These are phyloP conservation scores for Arthrobotrys conoides DNA, from an alignment of 2,329 filamentous ascomycete species.

Conservation along the genomic window DNA sequence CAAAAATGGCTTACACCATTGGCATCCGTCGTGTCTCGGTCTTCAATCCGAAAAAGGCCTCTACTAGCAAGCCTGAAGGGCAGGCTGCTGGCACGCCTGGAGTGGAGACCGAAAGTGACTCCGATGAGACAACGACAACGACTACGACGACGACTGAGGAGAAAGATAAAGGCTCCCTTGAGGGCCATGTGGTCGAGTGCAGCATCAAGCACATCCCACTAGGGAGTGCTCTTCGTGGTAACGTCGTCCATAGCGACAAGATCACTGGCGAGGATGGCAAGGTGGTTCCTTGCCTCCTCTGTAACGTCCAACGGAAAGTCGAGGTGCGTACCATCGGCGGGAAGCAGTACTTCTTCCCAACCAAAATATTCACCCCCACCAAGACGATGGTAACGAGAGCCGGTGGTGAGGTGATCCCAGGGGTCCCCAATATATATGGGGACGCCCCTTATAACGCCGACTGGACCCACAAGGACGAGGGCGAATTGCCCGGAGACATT, in stretches of 20 bases:
- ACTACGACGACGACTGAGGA: background rate
- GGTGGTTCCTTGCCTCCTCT: conserved; percentile 1
- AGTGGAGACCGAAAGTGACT: background rate
- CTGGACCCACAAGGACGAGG: conserved; percentile 11
- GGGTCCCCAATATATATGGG: conserved; percentile 19
- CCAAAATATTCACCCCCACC: background rate
- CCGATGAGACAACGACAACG: background rate
- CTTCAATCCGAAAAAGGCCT: background rate
- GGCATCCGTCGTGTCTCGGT: conserved; percentile 15
- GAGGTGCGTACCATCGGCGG: background rate
- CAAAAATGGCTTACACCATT: background rate
- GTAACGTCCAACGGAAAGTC: background rate
- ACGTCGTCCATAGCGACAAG: conserved; percentile 9
- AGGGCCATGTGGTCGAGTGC: background rate
- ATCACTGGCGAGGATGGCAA: conserved; percentile 10
- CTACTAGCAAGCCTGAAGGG: too few species aligned
- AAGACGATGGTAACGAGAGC: background rate
- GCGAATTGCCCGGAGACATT: background rate
- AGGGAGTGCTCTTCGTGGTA: background rate
- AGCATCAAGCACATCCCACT: conserved; percentile 19
- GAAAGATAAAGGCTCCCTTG: background rate
- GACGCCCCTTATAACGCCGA: conserved; percentile 14
- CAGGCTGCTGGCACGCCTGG: background rate
- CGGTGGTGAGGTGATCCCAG: background rate
- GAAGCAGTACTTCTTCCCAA: background rate